phyloP scores from a whole-genome alignment of 768 basidiomycete genomes.

The Tricholoma bakamatsutake region DNA sequence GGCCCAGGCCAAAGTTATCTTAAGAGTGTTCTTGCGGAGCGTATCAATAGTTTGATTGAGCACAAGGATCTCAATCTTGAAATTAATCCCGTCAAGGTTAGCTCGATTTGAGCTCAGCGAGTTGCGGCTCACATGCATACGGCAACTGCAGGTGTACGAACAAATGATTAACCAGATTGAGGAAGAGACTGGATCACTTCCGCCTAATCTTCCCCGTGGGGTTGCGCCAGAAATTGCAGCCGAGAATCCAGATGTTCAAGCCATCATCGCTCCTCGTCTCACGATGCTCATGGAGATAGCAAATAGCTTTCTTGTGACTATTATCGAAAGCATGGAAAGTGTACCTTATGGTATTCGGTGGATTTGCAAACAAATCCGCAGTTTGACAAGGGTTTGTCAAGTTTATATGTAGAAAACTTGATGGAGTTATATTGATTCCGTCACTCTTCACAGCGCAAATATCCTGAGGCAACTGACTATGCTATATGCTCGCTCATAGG shows the following conservation, averaged over 20 bases:
- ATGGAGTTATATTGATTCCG: conserved; percentile 1
- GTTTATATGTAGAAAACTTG: not conserved
- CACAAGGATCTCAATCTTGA: conserved; percentile 99
- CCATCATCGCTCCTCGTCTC: conserved; percentile 93
- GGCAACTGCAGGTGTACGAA: conserved; percentile 81
- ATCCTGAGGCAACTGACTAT: conserved; percentile 97
- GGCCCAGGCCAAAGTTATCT: conserved; percentile 98
- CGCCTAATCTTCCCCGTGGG: conserved; percentile 85
- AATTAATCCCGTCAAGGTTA: conserved; percentile 96
- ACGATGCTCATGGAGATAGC: conserved; percentile 99
- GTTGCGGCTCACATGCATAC: not conserved
- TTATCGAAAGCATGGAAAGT: conserved; percentile 97
- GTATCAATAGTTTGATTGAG: conserved; percentile 97
- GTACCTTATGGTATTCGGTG: conserved; percentile 99
- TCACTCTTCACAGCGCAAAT: conserved; percentile 73
- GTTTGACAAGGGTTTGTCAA: conserved; percentile 78
- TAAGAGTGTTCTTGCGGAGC: conserved; percentile 94
- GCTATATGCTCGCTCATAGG: conserved; percentile 98
- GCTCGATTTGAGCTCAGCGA: conserved; percentile 3
- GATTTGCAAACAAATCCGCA: conserved; percentile 99
- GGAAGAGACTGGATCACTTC: conserved; percentile 91
- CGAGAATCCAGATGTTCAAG: conserved; percentile 92
- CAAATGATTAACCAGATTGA: conserved; percentile 99
- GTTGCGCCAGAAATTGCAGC: conserved; percentile 94
- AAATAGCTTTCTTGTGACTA: conserved; percentile 93